Percentiles rank a stretch among this genome's conserved stretches.
Evolutionary conservation across 1,284 basidiomycete species (phyloP).

Genomic region (Ceratobasidium papillatum): DNA sequence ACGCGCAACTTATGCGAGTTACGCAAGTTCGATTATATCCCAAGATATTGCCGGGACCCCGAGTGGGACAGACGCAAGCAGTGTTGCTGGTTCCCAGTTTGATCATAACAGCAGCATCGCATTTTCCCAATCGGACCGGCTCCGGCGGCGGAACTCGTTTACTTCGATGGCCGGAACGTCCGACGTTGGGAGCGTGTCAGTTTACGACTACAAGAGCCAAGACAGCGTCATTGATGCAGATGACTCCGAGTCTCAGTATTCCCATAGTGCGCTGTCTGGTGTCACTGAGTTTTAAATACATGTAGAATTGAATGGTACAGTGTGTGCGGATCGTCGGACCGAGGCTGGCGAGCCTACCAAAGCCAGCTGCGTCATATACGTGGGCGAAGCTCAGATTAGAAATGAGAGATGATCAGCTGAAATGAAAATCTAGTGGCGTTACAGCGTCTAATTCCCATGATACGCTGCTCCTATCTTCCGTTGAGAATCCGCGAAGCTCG

Average conservation of each 20-base stretch:
- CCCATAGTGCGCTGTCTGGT: slow-evolving; percentile 65
- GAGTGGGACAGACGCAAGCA: slow-evolving; percentile 64
- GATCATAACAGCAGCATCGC: slow-evolving; percentile 63
- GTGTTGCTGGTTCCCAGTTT: slow-evolving; percentile 63
- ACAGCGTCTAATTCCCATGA: too few species aligned
- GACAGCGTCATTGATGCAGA: slow-evolving; percentile 78
- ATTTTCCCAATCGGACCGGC: slow-evolving; percentile 81
- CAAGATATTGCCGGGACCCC: slow-evolving; percentile 76
- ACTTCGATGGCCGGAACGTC: slow-evolving; percentile 78
- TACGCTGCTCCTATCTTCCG: too few species aligned
- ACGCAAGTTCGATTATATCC: slow-evolving; percentile 90
- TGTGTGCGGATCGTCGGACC: not conserved
- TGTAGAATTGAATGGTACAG: not conserved
- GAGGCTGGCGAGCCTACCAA: not conserved
- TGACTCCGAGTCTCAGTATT: slow-evolving; percentile 85
- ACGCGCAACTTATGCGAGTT: slow-evolving; percentile 80
- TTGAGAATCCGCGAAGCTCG: too few species aligned
- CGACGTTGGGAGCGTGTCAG: slow-evolving; percentile 74
- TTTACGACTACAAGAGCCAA: slow-evolving; percentile 87
- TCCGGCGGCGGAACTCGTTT: slow-evolving; percentile 74
- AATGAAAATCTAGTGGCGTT: too few species aligned
- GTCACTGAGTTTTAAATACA: slow-evolving; percentile 74
- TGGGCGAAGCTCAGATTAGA: too few species aligned
- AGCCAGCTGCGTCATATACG: too few species aligned
- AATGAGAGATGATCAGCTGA: too few species aligned